Base-by-base conservation (phyloP, 2,329 filamentous ascomycete genomes). In the Pseudogymnoascus verrucosus region DNA sequence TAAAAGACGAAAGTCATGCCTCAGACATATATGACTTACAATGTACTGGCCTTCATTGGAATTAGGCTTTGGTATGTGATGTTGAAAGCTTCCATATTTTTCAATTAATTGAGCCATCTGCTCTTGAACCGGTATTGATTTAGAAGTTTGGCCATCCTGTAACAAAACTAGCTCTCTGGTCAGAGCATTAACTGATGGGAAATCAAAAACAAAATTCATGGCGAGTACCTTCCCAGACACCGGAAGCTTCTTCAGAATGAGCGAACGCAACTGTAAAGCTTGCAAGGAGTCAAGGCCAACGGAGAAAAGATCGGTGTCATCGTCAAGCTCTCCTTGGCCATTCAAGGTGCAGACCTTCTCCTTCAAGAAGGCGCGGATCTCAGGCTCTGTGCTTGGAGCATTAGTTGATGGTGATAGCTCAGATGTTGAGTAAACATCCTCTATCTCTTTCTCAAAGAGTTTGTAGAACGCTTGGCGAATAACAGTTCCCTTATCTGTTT, bases 181-280 rank as follows among this genome's bases (percentile, higher is more conserved):
- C 16, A 87, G 71, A 31, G 74, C 73, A 11, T 72, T 68, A 36
- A 84, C 73, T 2, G 79, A 83, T 0, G 80, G 81, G 36, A 80
- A 77, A 42, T 88, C 84, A 60, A 85, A 88, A 0, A 86, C 78
- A 0, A 87, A 76, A 60, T 86, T 88, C 59, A 82, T 79, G 0
- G 79, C 78, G 0, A 87, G 60, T 10, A 39, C 19, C 12, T 77
- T 73, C 0, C 78, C 78, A 1, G 77, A 76, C 1, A 84, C 68
- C 26, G 84, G 77, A 1, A 88, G 69, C 0, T 79, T 75, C 11
- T 78, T 78, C 62, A 82, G 73, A 28, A 89, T 80, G 1, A 76
- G 72, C 14, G 77, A 77, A 66, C 85, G 79, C 64, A 85, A 79
- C 62, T 80, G 78, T 28, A 85, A 84, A 1, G 83, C 80, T 65